A percentile compares a stretch with the other conserved stretches of the same genome.
Evolutionary conservation across 2,329 filamentous ascomycete genomes (phyloP).

Genomic region (Microsporum ferrugineum): DNA sequence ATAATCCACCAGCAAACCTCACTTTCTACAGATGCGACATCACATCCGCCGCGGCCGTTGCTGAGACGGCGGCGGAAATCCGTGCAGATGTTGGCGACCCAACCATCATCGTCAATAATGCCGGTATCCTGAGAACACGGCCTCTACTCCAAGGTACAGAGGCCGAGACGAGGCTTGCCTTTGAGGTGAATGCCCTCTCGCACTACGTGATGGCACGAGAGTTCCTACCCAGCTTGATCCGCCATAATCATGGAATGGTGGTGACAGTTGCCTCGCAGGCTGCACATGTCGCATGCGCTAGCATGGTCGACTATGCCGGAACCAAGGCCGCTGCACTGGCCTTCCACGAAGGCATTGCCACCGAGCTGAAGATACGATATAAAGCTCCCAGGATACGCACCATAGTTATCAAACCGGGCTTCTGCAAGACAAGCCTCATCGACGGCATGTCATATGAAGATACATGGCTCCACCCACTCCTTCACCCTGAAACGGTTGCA

Average conservation of each 20-base stretch:
- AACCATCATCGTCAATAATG: conserved; percentile 62
- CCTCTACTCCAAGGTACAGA: conserved; percentile 49
- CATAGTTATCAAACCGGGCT: conserved; percentile 54
- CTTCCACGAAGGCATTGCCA: conserved; percentile 55
- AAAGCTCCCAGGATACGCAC: conserved; percentile 54
- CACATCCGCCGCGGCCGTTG: conserved; percentile 45
- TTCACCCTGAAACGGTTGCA: conserved; percentile 53
- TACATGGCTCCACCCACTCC: conserved; percentile 42
- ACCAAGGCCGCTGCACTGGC: conserved; percentile 55
- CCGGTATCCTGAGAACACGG: conserved; percentile 51
- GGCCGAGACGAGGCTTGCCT: conserved; percentile 52
- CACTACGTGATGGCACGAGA: conserved; percentile 57
- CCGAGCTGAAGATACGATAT: conserved; percentile 50
- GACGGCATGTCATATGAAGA: conserved; percentile 42
- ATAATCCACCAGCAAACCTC: conserved; percentile 36
- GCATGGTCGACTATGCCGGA: conserved; percentile 56
- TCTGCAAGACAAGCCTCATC: conserved; percentile 52
- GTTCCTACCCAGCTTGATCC: conserved; percentile 56
- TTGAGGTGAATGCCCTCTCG: conserved; percentile 58
- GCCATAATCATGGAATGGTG: conserved; percentile 57
- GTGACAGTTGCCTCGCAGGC: conserved; percentile 58
- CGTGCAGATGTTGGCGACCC: conserved; percentile 44
- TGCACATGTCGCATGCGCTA: conserved; percentile 48
- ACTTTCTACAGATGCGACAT: conserved; percentile 61
- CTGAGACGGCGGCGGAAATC: conserved; percentile 42